Evolutionary conservation across 495 filamentous ascomycete genomes (phyloP).

Genomic region (Aspergillus baeticus): DNA sequence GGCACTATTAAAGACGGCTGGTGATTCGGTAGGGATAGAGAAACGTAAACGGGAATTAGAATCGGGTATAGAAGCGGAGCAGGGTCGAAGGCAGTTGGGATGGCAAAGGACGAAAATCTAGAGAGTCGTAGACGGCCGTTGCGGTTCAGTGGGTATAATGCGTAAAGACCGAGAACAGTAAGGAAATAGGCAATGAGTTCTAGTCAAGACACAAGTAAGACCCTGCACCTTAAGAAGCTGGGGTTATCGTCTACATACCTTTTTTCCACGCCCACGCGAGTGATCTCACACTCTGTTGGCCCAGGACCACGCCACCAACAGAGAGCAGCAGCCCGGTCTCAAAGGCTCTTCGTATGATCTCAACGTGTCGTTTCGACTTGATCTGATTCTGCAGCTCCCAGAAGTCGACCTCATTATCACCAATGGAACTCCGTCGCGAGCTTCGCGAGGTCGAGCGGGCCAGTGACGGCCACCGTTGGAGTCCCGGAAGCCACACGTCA

Average conservation of each 20-base stretch:
- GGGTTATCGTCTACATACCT: slow-evolving; percentile 27
- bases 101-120: slow-evolving; percentile 38
- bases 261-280: slow-evolving; percentile 43
- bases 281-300: slow-evolving; percentile 28
- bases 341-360: slow-evolving; percentile 43
- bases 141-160: slow-evolving; percentile 44
- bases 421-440: slow-evolving; percentile 41
- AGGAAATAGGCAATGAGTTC: slow-evolving; percentile 48
- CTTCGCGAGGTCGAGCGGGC: slow-evolving; percentile 30
- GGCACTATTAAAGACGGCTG: slow-evolving; percentile 59
- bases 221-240: neutral
- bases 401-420: slow-evolving; percentile 31
- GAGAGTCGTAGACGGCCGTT: slow-evolving; percentile 28
- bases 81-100: slow-evolving; percentile 81
- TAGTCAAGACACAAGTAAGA: slow-evolving; percentile 23
- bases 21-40: slow-evolving; percentile 67
- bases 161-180: slow-evolving; percentile 43
- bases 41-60: slow-evolving; percentile 71
- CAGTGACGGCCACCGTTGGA: slow-evolving; percentile 40
- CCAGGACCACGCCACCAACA: slow-evolving; percentile 42
- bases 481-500: slow-evolving; percentile 35
- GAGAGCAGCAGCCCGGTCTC: slow-evolving; percentile 45
- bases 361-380: slow-evolving; percentile 36
- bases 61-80: slow-evolving; percentile 88
- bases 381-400: slow-evolving; percentile 30